A percentile compares a stretch with the other conserved stretches of the same genome.
phyloP scores from a whole-genome alignment of 441 rosid genomes.

The Populus trichocarpa region DNA sequence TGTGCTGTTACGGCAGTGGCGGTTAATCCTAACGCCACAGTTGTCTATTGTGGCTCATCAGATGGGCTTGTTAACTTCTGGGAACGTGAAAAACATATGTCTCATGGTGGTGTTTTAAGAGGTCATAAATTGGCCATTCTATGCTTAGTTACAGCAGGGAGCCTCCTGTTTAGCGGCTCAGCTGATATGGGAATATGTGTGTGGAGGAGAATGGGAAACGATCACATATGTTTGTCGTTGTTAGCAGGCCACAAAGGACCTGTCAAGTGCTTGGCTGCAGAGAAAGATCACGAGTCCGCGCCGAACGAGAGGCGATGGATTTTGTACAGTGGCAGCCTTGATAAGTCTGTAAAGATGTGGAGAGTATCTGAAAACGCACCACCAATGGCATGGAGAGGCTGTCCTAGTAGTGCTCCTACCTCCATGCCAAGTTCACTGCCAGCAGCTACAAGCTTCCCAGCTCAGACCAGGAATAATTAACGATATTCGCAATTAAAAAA shows the following conservation, averaged over 20 bases:
- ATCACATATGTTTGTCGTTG: constrained; percentile 61
- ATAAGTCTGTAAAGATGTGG: constrained; percentile 90
- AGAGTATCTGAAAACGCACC: constrained; percentile 62
- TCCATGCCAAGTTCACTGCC: constrained; percentile 24
- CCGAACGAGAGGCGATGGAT: constrained; percentile 55
- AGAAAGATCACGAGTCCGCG: constrained; percentile 45
- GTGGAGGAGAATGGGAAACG: constrained; percentile 57
- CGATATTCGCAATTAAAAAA: too few relatives aligned
- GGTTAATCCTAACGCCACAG: constrained; percentile 46
- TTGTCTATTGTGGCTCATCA: constrained; percentile 78
- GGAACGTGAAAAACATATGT: constrained; percentile 55
- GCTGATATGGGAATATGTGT: constrained; percentile 83
- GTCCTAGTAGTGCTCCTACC: neutral
- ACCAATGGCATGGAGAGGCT: constrained; percentile 30
- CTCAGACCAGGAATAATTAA: constrained; percentile 25
- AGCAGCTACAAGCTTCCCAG: constrained; percentile 40
- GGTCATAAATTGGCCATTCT: constrained; percentile 82
- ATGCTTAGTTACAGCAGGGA: constrained; percentile 66
- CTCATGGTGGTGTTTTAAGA: constrained; percentile 61
- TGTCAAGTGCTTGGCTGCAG: constrained; percentile 83
- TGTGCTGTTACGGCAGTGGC: constrained; percentile 76
- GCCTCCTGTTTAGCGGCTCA: constrained; percentile 69
- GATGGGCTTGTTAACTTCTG: constrained; percentile 86
- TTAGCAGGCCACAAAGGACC: constrained; percentile 78
- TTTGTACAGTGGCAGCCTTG: constrained; percentile 86